Base-by-base conservation (phyloP, 2,329 filamentous ascomycete genomes). In the Madurella fahalii region DNA sequence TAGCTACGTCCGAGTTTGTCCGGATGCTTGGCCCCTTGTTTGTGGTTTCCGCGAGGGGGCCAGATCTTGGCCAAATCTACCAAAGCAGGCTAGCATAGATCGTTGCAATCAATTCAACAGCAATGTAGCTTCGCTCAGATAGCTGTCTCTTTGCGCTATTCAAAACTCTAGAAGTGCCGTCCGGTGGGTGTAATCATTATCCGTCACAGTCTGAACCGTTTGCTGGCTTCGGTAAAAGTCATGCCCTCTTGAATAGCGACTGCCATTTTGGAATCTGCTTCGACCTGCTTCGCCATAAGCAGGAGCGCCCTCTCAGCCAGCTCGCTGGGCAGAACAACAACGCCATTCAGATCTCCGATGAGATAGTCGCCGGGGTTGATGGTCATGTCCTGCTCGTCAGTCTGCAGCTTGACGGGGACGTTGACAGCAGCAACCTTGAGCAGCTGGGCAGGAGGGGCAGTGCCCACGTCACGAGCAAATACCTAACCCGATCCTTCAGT, bases 301-400 rank as follows among this genome's bases (percentile, higher is more conserved):
- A 69, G 70, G 30, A 77, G 53, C 4, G 69, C 74, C 60, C 69
- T 50, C 57, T 71, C 70, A 0, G 72, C 73, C 52, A 74, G 58
- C 13, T 67, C 68, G 41, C 54, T 66, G 1, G 74, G 74, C 40
- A 76, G 63, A 9, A 74, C 67, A 1, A 77, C 74, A 1, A 76
- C 74, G 9, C 75, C 74, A 54, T 77, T 75, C n/a, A 73, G 41
- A 42, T 77, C 74, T 0, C 65, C 74, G 9, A 77, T 65, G 4
- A 77, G 49, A 56, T 77, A 77, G 53, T 77, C 75, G 1, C 74
- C 74, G 0, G 74, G 73, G 3, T 67, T 57, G 45, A 77, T 65
- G 11, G 64, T 66, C 57, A 70, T 68, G n/a, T 71, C 68, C 51
- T 71, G 69, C 51, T 70, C 69, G 11, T 70, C 68, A 13, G 66